phyloP scores from a whole-genome alignment of 179 eudicot species.

The Gypsophila paniculata region DNA sequence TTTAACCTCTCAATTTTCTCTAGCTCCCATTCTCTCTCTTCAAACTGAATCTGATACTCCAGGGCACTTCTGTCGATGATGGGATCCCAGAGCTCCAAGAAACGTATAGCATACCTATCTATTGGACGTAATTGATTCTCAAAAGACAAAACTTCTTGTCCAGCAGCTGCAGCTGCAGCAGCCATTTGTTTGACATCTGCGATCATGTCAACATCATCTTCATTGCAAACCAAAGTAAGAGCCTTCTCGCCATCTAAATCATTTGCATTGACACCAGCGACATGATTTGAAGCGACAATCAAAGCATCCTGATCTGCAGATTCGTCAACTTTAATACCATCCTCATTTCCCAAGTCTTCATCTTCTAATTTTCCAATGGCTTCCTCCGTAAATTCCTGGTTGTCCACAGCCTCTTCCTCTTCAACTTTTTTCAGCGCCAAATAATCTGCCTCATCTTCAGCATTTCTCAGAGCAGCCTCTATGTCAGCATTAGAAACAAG shows the following conservation, averaged over 20 bases:
- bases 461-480: slow-evolving; percentile 95
- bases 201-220: slow-evolving; percentile 90
- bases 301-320: slow-evolving; percentile 42
- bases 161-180: slow-evolving; percentile 95
- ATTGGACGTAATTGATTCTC: slow-evolving; percentile 94
- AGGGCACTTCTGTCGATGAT: slow-evolving; percentile 63
- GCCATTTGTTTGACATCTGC: slow-evolving; percentile 99
- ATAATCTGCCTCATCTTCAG: slow-evolving; percentile 99
- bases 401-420: slow-evolving; percentile 96
- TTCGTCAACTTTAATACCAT: slow-evolving; percentile 56
- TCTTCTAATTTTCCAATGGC: slow-evolving; percentile 74
- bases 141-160: slow-evolving; percentile 74
- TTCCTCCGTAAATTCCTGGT: slow-evolving; percentile 96
- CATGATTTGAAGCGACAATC: slow-evolving; percentile 35
- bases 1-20: slow-evolving; percentile 89
- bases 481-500: slow-evolving; percentile 76
- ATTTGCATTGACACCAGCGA: slow-evolving; percentile 27
- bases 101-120: slow-evolving; percentile 89
- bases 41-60: slow-evolving; percentile 53
- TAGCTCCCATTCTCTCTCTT: slow-evolving; percentile 94
- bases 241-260: slow-evolving; percentile 53
- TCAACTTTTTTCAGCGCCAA: slow-evolving; percentile 98
- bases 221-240: slow-evolving; percentile 53
- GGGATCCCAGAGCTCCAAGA: slow-evolving; percentile 94
- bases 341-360: slow-evolving; percentile 82